Evolutionary conservation across 768 basidiomycete species (phyloP), one percentile per base, ranked within the genome.

Genomic region (Leccinum longicurvipes): DNA sequence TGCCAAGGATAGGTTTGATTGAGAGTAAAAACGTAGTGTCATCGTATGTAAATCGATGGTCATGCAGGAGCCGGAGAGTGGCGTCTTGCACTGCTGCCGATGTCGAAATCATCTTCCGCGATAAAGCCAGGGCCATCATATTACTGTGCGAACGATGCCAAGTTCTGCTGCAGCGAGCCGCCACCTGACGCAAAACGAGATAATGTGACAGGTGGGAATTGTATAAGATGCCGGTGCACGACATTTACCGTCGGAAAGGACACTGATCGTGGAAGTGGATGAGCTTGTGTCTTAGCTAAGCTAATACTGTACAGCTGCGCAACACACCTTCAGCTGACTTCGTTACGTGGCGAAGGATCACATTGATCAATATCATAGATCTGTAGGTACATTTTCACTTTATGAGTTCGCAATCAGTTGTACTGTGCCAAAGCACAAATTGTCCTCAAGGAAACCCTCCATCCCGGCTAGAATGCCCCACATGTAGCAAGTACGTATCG

Each of bases 401-500:
- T 28, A 80, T 79, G 78, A 76, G 61, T 61, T 66, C 76, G 12
- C 62, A 67, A 28, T 45, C 61, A 19, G 70, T 70, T 17, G 68
- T 83, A 47, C 57, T 71, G 51, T 92, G 90, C 71, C 89, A 91
- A 68, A 90, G 85, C 71, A 69, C 80, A 7, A 72, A 72, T 31
- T 92, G 90, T 69, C 80, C 82, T 19, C 90, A 91, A 57, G 91
- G 89, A 36, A 88, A 92, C 62, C 93, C 93, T 3, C 84, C 87
- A 4, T 93, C 93, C 24, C 79, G 82, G 24, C 78, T 98, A 12
- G 94, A 97, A 73, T 98, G 95, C 64, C 95, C 95, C 1, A 91
- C 91, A 7, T 98, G 95, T 74, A 86, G 82, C 73, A 95, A 95
- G 94, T 95, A 60, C 62, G 79, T 78, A 44, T 29, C 31, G 11